A percentile compares a stretch with the other conserved stretches of the same genome.
These are phyloP conservation scores for Myochromella boudieri DNA, from an alignment of 768 basidiomycete species.

Conservation along the genomic window DNA sequence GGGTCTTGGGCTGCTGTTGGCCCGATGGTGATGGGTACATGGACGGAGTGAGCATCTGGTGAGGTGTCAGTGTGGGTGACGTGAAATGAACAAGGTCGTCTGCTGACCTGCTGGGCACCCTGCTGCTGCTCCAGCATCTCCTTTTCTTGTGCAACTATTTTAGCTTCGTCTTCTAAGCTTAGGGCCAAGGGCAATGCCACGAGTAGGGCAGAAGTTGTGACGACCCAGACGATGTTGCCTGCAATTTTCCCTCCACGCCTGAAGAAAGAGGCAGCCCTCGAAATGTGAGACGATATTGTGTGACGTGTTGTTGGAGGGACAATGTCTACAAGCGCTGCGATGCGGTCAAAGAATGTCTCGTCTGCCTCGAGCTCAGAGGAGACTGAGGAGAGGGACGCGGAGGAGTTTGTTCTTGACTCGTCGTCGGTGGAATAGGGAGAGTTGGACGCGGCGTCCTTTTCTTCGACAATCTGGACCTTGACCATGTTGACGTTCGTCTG, in stretches of 20 bases:
- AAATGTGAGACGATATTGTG: slow-evolving; percentile 59
- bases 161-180: slow-evolving; percentile 93
- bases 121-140: slow-evolving; percentile 93
- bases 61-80: slow-evolving; percentile 13
- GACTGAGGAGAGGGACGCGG: slow-evolving; percentile 77
- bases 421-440: slow-evolving; percentile 77
- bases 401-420: slow-evolving; percentile 70
- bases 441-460: slow-evolving; percentile 59
- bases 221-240: slow-evolving; percentile 91
- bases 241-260: slow-evolving; percentile 69
- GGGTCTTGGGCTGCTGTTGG: slow-evolving; percentile 53
- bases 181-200: slow-evolving; percentile 93
- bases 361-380: slow-evolving; percentile 69
- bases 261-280: slow-evolving; percentile 60
- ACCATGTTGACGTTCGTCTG: slow-evolving; percentile 60
- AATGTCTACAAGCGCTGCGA: slow-evolving; percentile 93
- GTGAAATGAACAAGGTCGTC: slow-evolving; percentile 12
- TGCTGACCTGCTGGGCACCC: slow-evolving; percentile 83
- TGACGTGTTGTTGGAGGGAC: slow-evolving; percentile 90
- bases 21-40: slow-evolving; percentile 46
- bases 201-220: slow-evolving; percentile 91
- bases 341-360: slow-evolving; percentile 85
- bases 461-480: slow-evolving; percentile 88
- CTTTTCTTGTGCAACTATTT: slow-evolving; percentile 91
- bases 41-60: slow-evolving; percentile 74